phyloP scores from a whole-genome alignment of 2,329 filamentous ascomycete genomes.

The Fusarium pseudograminearum region DNA sequence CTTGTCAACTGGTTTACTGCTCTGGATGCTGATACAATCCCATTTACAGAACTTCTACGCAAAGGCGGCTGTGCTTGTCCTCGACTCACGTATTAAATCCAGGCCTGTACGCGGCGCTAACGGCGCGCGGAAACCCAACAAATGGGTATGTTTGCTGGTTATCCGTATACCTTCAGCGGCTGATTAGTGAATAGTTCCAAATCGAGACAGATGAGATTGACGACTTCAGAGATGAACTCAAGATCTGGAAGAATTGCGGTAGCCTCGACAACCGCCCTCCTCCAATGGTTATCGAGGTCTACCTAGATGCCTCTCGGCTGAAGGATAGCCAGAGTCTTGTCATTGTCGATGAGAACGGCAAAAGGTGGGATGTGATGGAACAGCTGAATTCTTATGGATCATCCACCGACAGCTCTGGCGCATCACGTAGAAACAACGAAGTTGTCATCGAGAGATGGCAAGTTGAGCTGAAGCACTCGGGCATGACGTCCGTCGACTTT shows the following conservation, averaged over 20 bases:
- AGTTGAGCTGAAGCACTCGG: constrained; percentile 75
- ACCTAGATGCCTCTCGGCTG: constrained; percentile 82
- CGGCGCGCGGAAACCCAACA: constrained; percentile 74
- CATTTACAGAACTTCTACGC: constrained; percentile 84
- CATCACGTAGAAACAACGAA: constrained; percentile 69
- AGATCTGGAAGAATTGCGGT: constrained; percentile 84
- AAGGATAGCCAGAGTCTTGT: constrained; percentile 89
- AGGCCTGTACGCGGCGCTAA: constrained; percentile 60
- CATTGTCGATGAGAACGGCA: constrained; percentile 87
- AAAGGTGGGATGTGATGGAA: constrained; percentile 91
- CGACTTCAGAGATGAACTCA: constrained; percentile 83
- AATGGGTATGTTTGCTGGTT: constrained; percentile 75
- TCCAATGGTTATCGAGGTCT: constrained; percentile 90
- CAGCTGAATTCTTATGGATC: constrained; percentile 75
- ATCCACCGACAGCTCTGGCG: constrained; percentile 61
- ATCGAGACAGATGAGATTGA: constrained; percentile 94
- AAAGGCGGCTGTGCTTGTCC: constrained; percentile 86
- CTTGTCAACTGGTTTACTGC: background rate
- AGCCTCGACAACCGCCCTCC: constrained; percentile 81
- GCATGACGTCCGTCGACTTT: constrained; percentile 67
- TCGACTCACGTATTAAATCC: constrained; percentile 83
- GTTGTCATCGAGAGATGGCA: constrained; percentile 93
- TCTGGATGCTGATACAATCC: constrained; percentile 27
- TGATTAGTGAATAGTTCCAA: constrained; percentile 77
- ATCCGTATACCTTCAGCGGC: constrained; percentile 1